Evolutionary conservation across 352 stramenopile genomes (phyloP), one percentile per base, ranked within the genome.

Genomic region (Pythium myriotylum): DNA sequence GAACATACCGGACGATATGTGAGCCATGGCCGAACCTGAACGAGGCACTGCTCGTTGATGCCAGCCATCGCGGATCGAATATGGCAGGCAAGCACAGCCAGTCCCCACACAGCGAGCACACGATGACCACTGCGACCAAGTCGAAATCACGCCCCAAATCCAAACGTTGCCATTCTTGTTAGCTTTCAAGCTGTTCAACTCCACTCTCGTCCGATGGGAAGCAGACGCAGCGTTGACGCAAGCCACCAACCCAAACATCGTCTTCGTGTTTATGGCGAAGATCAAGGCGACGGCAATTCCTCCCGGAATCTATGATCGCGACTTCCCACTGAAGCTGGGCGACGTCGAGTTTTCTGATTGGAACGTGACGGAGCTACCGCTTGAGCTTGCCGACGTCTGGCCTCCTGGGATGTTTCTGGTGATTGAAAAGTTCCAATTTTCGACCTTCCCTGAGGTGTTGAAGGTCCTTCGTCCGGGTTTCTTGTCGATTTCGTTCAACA

Each of bases 21-120:
- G 42, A 73, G 61, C 69, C 69, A 76, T 20, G 69, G 69, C 2
- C 48, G 49, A 12, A 67, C 68, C 57, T 62, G 51, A 29, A 76
- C 29, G 12, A 68, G 46, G 13, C 69, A 76, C 20, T 42, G 45
- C 8, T 37, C 49, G 57, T 41, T 63, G 2, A 47, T 19, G 1
- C n/a, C 10, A 1, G 55, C 56, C 12, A 49, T 55, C 1, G 49
- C 26, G 22, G 58, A 58, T 16, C 65, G 62, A 6, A 65, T 47
- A 16, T 74, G 67, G 12, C 26, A 26, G 23, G 45, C 23, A 5
- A 67, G 41, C 8, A 74, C 50, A 16, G 48, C 20, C 7, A 73
- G 8, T 22, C 62, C 67, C 62, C 67, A 74, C 6, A 67, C 2
- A 16, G 67, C 49, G 10, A 74, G 57, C 3, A 67, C 4, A 0